These are phyloP conservation scores for Cladosporium sphaerospermum DNA, from an alignment of 2,329 filamentous ascomycete species.

Conservation along the genomic window DNA sequence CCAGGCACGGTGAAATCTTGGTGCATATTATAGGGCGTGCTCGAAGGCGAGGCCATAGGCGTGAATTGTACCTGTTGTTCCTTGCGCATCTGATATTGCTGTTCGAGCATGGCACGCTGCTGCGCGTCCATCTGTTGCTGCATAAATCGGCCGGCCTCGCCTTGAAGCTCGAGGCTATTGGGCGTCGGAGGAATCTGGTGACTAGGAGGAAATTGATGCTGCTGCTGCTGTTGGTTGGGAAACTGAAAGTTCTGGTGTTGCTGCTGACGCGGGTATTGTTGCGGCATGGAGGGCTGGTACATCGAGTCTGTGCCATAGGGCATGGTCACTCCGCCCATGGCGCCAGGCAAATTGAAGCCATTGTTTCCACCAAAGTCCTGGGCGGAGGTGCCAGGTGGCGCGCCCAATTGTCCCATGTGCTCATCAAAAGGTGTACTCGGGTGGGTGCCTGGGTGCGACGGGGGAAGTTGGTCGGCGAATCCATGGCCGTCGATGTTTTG, in stretches of 20 bases:
- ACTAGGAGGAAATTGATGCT: slow-evolving; percentile 42
- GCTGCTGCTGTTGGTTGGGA: slow-evolving; percentile 29
- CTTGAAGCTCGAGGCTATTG: slow-evolving; percentile 70
- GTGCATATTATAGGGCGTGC: slow-evolving; percentile 60
- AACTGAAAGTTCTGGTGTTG: slow-evolving; percentile 28
- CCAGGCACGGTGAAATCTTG: slow-evolving; percentile 59
- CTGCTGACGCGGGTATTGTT: slow-evolving; percentile 31
- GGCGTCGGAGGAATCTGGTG: slow-evolving; percentile 68
- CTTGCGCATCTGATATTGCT: slow-evolving; percentile 58
- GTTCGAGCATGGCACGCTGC: slow-evolving; percentile 59
- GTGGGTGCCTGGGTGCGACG: slow-evolving; percentile 21
- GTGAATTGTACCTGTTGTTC: slow-evolving; percentile 49
- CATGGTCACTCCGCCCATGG: slow-evolving; percentile 11
- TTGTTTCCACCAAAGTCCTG: slow-evolving; percentile 28
- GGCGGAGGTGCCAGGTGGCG: slow-evolving; percentile 18
- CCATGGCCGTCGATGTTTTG: slow-evolving; percentile 15
- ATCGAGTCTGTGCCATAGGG: slow-evolving; percentile 18
- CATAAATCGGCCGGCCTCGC: slow-evolving; percentile 51
- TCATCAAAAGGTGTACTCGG: slow-evolving; percentile 26
- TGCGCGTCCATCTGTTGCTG: slow-evolving; percentile 47
- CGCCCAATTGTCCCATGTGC: slow-evolving; percentile 16
- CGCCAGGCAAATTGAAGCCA: background rate
- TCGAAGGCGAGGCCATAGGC: slow-evolving; percentile 75
- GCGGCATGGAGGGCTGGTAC: slow-evolving; percentile 24
- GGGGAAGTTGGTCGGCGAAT: slow-evolving; percentile 21